Evolutionary conservation across 805 yeast genomes (phyloP).

Genomic region (Millerago galiae): DNA sequence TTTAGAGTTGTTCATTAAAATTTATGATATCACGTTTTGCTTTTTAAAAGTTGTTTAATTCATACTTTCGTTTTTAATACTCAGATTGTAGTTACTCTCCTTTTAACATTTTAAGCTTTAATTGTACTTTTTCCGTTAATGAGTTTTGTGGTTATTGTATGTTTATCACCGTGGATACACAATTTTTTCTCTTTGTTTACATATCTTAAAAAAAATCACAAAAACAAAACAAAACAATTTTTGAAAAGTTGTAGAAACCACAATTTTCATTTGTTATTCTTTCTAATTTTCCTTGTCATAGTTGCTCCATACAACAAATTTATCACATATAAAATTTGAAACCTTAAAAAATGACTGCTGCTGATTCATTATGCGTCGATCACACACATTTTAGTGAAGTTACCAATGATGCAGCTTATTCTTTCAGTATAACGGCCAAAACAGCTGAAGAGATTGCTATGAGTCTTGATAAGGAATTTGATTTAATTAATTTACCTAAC

Average conservation of each 20-base stretch:
- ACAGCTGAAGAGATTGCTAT: neutral
- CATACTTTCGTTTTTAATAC: neutral
- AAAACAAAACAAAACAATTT: neutral
- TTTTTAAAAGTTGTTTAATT: neutral
- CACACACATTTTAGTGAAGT: neutral
- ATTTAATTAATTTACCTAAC: too few relatives aligned
- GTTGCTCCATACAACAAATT: neutral
- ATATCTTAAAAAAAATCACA: neutral
- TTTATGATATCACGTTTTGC: neutral
- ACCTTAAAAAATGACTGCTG: neutral
- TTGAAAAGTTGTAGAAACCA: neutral
- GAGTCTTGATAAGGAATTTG: neutral
- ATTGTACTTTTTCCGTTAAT: neutral
- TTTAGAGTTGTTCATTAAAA: neutral
- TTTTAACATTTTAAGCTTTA: too few relatives aligned
- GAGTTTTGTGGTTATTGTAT: neutral
- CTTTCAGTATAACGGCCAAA: neutral
- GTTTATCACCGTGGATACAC: neutral
- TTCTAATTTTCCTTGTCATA: too few relatives aligned
- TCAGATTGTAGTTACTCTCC: neutral
- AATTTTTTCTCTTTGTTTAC: neutral
- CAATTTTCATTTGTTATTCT: neutral
- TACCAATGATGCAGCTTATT: neutral
- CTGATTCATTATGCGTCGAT: slow-evolving; percentile 3
- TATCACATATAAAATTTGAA: neutral